phyloP scores from a whole-genome alignment of 352 stramenopile species.

The Pythium scleroteichum region DNA sequence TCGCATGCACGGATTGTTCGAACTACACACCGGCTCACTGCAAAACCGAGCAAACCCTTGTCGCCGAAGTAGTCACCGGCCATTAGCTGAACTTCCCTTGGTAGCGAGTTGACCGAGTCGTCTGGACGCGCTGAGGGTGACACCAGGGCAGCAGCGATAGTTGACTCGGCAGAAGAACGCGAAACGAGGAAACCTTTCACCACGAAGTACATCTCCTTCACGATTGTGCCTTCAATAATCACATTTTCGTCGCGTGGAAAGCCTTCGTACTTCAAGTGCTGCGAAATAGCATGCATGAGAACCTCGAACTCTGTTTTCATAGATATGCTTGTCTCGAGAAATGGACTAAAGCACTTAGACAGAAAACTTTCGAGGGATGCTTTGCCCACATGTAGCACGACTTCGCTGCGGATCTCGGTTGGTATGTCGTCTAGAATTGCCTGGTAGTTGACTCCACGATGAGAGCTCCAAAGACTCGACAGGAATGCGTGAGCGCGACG shows the following conservation, averaged over 20 bases:
- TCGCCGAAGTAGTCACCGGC: conserved; percentile 65
- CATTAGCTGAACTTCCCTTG: conserved; percentile 50
- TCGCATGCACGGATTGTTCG: conserved; percentile 30
- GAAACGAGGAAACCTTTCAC: conserved; percentile 50
- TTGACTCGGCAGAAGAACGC: conserved; percentile 16
- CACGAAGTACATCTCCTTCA: conserved; percentile 76
- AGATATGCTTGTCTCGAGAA: conserved; percentile 35
- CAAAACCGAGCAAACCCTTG: conserved; percentile 54
- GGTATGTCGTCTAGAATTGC: conserved; percentile 31
- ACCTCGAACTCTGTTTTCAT: conserved; percentile 32
- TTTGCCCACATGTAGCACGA: conserved; percentile 40
- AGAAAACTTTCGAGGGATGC: conserved; percentile 46
- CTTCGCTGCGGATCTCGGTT: conserved; percentile 50
- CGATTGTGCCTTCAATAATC: conserved; percentile 61
- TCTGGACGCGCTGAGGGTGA: conserved; percentile 3
- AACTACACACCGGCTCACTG: conserved; percentile 41
- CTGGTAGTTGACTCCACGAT: conserved; percentile 26
- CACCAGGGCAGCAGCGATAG: conserved; percentile 12
- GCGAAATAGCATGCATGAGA: conserved; percentile 34
- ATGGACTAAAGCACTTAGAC: conserved; percentile 52
- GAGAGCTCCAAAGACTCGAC: conserved; percentile 28
- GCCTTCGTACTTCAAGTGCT: conserved; percentile 58
- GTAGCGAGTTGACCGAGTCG: conserved; percentile 11
- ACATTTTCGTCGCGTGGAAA: conserved; percentile 67
- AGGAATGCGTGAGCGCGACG: conserved; percentile 26